Percentiles rank a stretch among this genome's conserved stretches.
Conservation (phyloP, 2,329 filamentous ascomycete genomes). For the Polychaeton citri region DNA sequence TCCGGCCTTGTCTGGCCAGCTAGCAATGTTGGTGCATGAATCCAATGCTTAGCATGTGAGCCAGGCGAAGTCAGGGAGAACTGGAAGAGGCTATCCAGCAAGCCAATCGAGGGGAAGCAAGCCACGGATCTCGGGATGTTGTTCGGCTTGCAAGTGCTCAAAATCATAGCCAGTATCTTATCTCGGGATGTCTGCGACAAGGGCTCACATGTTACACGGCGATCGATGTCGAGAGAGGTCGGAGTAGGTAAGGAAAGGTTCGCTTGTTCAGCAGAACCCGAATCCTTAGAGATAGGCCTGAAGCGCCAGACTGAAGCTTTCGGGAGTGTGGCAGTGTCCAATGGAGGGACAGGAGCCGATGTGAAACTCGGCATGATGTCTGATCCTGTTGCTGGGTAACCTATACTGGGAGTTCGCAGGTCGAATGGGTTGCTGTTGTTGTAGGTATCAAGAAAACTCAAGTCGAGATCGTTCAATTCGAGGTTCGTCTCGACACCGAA, state of each 20-base stretch:
- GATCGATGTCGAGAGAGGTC: conserved; percentile 24
- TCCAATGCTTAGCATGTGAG: conserved; percentile 45
- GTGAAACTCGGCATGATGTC: conserved; percentile 21
- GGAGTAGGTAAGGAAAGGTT: conserved; percentile 28
- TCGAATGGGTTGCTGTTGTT: conserved; percentile 32
- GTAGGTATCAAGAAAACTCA: conserved; percentile 32
- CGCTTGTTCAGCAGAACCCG: conserved; percentile 20
- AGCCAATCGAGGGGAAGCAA: conserved; percentile 48
- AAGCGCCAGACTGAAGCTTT: conserved; percentile 33
- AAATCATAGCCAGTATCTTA: conserved; percentile 49
- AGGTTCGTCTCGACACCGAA: conserved; percentile 32
- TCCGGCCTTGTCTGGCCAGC: conserved; percentile 44
- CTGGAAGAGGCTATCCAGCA: conserved; percentile 49
- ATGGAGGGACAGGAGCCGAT: conserved; percentile 17
- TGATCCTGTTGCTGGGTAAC: conserved; percentile 18
- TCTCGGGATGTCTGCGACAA: conserved; percentile 36
- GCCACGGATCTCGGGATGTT: conserved; percentile 39
- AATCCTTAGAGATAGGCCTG: conserved; percentile 24
- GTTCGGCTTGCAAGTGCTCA: conserved; percentile 43
- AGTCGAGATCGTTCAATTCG: conserved; percentile 31
- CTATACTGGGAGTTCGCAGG: conserved; percentile 19
- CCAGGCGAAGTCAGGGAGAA: conserved; percentile 45
- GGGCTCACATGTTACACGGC: conserved; percentile 29
- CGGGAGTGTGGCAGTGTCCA: conserved; percentile 24
- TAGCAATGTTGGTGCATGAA: conserved; percentile 48